Evolutionary conservation across 106 monocot genomes (phyloP).

Genomic region (Triglochin maritima): DNA sequence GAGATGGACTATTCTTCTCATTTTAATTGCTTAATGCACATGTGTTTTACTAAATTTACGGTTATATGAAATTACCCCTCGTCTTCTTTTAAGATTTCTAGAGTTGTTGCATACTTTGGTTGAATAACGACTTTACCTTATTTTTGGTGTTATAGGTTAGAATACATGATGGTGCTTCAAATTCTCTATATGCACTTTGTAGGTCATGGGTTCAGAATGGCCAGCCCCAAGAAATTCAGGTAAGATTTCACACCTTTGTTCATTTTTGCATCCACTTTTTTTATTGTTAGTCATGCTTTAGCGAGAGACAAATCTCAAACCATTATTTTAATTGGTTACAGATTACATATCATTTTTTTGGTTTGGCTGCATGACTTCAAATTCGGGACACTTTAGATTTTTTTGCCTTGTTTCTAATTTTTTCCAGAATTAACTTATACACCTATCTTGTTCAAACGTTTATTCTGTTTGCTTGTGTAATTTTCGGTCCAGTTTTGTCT

Average conservation of each 20-base stretch:
- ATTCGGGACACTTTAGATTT: no score
- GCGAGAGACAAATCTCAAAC: no score
- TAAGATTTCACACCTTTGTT: neutral
- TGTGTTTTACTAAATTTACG: neutral
- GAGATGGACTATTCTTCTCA: neutral
- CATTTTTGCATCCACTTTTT: no score
- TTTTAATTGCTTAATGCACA: neutral
- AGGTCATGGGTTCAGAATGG: conserved; percentile 17
- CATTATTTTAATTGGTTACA: no score
- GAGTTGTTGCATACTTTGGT: neutral
- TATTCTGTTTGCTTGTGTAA: no score
- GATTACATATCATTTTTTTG: no score
- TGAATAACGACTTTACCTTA: neutral
- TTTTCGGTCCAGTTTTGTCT: no score
- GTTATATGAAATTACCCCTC: neutral
- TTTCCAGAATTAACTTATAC: no score
- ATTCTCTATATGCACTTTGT: conserved; percentile 15
- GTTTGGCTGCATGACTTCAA: no score
- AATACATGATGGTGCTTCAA: conserved; percentile 6
- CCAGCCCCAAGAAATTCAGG: conserved; percentile 11
- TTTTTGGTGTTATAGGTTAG: conserved; percentile 13
- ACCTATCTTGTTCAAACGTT: no score
- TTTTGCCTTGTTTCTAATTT: no score
- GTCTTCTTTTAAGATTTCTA: neutral
- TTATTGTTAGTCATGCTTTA: no score